A percentile compares a stretch with the other conserved stretches of the same genome.
Evolutionary conservation across 2,329 filamentous ascomycete species (phyloP).

Genomic region (Botrytis fabae): DNA sequence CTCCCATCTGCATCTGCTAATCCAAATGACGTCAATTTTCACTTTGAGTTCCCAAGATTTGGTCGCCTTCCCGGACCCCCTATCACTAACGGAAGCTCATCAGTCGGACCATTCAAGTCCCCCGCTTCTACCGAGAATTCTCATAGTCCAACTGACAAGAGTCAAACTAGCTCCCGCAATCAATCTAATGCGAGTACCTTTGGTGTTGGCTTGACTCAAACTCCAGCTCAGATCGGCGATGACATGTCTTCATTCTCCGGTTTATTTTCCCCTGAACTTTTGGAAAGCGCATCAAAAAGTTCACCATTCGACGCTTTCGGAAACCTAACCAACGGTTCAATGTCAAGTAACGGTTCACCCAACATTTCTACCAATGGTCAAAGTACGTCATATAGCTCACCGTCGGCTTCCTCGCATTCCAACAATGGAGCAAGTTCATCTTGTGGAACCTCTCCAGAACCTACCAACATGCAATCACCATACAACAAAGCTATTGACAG

Average conservation of each 20-base stretch:
- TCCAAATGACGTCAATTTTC: constrained; percentile 76
- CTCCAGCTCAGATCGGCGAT: constrained; percentile 30
- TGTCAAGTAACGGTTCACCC: constrained; percentile 41
- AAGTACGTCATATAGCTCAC: constrained; percentile 62
- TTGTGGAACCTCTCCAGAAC: constrained; percentile 77
- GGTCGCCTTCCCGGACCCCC: constrained; percentile 63
- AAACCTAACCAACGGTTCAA: constrained; percentile 49
- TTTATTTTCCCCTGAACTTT: constrained; percentile 59
- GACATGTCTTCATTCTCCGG: constrained; percentile 57
- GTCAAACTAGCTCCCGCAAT: constrained; percentile 35
- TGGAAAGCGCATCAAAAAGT: constrained; percentile 48
- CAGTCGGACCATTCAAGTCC: constrained; percentile 31
- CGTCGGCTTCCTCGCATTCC: constrained; percentile 62
- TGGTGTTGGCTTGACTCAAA: constrained; percentile 36
- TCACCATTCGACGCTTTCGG: constrained; percentile 45
- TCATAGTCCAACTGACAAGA: constrained; percentile 33
- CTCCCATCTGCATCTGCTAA: constrained; percentile 54
- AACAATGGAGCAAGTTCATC: constrained; percentile 62
- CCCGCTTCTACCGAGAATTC: constrained; percentile 27
- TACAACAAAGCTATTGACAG: constrained; percentile 61
- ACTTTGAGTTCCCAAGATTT: constrained; percentile 96
- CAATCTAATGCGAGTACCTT: constrained; percentile 39
- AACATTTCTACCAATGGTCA: constrained; percentile 41
- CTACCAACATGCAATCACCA: constrained; percentile 70
- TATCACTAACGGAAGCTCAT: constrained; percentile 23